phyloP scores from a whole-genome alignment of 345 rosid species.

The Triadica sebifera region DNA sequence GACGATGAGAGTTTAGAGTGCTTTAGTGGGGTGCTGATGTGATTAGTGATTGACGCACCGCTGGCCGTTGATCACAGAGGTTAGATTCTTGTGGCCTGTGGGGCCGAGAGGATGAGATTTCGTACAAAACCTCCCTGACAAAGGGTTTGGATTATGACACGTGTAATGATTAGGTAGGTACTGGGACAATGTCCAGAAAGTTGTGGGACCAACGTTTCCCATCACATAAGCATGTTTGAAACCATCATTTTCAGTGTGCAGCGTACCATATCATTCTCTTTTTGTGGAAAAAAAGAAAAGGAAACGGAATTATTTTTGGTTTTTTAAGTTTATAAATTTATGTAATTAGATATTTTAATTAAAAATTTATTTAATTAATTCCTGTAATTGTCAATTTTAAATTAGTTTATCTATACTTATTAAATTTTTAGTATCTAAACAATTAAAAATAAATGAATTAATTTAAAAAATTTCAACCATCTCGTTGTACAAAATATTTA shows the following conservation, averaged over 20 bases:
- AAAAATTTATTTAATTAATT: too few relatives aligned
- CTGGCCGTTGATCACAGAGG: background rate
- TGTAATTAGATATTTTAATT: too few relatives aligned
- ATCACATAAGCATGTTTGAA: background rate
- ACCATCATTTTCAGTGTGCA: slow-evolving; percentile 28
- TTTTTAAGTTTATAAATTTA: too few relatives aligned
- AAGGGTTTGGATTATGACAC: slow-evolving; percentile 11
- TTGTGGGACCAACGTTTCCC: slow-evolving; percentile 12
- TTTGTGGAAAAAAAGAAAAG: background rate
- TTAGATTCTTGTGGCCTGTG: background rate
- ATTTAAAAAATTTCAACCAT: too few relatives aligned
- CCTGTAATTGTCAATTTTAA: too few relatives aligned
- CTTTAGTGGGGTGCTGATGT: too few relatives aligned
- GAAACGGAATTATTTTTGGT: too few relatives aligned
- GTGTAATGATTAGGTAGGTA: background rate
- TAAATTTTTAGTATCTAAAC: too few relatives aligned
- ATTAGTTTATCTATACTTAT: too few relatives aligned
- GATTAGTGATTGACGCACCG: background rate
- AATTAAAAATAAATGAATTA: too few relatives aligned
- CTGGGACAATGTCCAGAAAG: slow-evolving; percentile 1
- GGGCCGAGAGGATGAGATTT: background rate
- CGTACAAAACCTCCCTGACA: background rate
- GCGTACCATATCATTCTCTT: slow-evolving; percentile 2
- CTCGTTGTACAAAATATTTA: too few relatives aligned
- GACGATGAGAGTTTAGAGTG: background rate